Evolutionary conservation across 345 rosid species (phyloP).

Genomic region (Gossypium arboreum): DNA sequence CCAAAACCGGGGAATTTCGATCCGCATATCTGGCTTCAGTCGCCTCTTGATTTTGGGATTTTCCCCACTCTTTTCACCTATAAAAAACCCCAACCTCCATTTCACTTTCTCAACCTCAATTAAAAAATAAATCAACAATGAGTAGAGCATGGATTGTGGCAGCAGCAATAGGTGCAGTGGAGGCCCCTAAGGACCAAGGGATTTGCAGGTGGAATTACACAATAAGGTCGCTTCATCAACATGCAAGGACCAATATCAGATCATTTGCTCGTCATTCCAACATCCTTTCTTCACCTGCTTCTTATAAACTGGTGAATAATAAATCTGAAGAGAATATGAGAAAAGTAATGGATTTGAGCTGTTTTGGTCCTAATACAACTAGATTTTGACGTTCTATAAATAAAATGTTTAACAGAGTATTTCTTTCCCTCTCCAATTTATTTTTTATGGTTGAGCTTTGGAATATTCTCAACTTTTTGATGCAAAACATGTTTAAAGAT

Average conservation of each 20-base stretch:
- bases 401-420: background rate
- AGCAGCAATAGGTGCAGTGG: constrained; percentile 29
- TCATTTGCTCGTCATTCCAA: background rate
- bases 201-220: background rate
- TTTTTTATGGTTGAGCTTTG: too few species aligned
- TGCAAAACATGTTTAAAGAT: background rate
- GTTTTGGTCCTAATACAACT: constrained; percentile 24
- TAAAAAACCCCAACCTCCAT: background rate
- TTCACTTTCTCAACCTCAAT: background rate
- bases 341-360: constrained; percentile 10
- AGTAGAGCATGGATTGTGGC: constrained; percentile 39
- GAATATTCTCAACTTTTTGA: too few species aligned
- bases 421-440: too few species aligned
- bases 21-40: background rate
- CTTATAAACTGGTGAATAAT: background rate
- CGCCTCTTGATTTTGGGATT: background rate
- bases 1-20: background rate
- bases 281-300: background rate
- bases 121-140: constrained; percentile 9
- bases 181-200: constrained; percentile 36
- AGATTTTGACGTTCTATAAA: constrained; percentile 1
- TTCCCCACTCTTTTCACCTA: background rate
- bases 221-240: background rate
- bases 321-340: background rate
- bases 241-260: background rate